These are phyloP conservation scores for Barnettozyma vustinii DNA, from an alignment of 805 yeast species.

Conservation along the genomic window DNA sequence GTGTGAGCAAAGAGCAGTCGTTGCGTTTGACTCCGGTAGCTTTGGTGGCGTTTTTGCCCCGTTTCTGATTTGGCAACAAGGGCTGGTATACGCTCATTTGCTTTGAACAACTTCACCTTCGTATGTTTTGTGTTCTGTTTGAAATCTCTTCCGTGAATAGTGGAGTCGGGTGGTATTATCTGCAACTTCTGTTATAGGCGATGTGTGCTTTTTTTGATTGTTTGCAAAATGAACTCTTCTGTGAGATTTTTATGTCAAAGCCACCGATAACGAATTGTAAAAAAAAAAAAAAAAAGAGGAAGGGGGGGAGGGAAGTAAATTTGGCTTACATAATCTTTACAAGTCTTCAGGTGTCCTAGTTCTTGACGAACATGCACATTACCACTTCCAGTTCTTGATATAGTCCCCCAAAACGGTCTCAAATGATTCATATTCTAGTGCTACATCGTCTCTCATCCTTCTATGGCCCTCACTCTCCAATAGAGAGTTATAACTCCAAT, in stretches of 20 bases:
- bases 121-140: neutral
- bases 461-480: conserved; percentile 59
- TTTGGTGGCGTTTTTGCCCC: neutral
- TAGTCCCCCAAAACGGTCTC: conserved; percentile 24
- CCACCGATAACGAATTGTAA: neutral
- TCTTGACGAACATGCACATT: neutral
- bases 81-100: conserved; percentile 2
- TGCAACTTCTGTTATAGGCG: neutral
- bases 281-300: neutral
- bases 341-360: neutral
- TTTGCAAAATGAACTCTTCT: neutral
- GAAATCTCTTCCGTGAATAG: neutral
- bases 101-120: neutral
- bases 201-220: neutral
- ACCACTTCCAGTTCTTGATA: conserved; percentile 24
- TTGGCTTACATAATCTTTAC: neutral
- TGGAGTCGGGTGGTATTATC: neutral
- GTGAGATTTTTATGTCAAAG: neutral
- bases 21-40: neutral
- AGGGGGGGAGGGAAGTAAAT: too few relatives aligned
- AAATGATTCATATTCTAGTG: conserved; percentile 62
- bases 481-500: conserved; percentile 74
- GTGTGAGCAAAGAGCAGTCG: neutral
- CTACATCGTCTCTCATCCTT: conserved; percentile 64
- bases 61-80: conserved; percentile 1